Conservation (phyloP, 139 green algal species). For the Volvox reticuliferus region DNA sequence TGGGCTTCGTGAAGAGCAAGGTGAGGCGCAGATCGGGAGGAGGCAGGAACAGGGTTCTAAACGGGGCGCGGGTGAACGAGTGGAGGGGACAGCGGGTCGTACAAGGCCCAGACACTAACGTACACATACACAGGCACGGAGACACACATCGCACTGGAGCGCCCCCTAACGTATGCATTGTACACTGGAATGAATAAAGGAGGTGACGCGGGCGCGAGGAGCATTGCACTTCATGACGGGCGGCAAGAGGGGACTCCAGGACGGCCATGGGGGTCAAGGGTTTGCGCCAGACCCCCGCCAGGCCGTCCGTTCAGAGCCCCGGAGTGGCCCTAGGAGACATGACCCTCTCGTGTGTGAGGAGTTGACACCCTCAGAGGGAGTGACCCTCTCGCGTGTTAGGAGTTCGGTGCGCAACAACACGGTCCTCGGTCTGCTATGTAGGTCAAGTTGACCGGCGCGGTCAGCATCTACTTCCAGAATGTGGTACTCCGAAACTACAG, state of each 20-base stretch:
- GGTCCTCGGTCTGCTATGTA: not conserved
- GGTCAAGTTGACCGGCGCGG: not conserved
- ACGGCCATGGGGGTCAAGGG: too few relatives aligned
- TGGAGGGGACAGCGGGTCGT: not conserved
- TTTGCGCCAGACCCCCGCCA: too few relatives aligned
- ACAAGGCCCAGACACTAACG: not conserved
- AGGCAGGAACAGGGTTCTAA: not conserved
- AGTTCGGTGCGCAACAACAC: not conserved
- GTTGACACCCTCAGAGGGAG: too few relatives aligned
- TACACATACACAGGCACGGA: too few relatives aligned
- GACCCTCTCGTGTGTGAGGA: too few relatives aligned
- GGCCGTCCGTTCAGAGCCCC: not conserved
- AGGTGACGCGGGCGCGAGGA: not conserved
- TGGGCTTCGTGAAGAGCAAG: slow-evolving; percentile 1
- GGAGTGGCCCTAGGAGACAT: too few relatives aligned
- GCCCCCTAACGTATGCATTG: too few relatives aligned
- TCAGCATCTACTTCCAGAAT: not conserved
- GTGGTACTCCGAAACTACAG: not conserved
- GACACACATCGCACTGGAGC: too few relatives aligned
- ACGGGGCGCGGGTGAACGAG: not conserved
- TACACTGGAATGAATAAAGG: too few relatives aligned
- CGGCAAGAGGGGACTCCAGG: not conserved
- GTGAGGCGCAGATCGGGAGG: not conserved
- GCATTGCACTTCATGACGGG: not conserved
- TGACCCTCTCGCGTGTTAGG: too few relatives aligned